phyloP scores from a whole-genome alignment of 202 grass and related monocot species.

The Zizania palustris region DNA sequence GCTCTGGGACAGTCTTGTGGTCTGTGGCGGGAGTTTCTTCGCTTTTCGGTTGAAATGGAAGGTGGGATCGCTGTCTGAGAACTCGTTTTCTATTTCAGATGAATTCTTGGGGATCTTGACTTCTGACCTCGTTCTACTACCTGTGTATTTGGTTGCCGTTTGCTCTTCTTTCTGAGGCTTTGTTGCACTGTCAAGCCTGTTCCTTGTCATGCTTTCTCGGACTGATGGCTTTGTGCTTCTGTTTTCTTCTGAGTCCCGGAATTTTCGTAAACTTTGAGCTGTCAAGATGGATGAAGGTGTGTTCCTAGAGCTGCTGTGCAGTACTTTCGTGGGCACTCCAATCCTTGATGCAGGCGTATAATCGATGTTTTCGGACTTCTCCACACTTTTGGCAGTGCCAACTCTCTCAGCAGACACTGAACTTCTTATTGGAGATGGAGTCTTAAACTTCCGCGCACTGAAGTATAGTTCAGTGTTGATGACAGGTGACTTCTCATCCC shows the following conservation, averaged over 20 bases:
- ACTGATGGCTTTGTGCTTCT: conserved; percentile 36
- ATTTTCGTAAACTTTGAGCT: conserved; percentile 57
- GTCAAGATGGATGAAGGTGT: conserved; percentile 44
- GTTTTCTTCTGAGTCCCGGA: conserved; percentile 64
- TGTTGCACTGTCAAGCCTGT: conserved; percentile 34
- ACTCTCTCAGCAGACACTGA: conserved; percentile 62
- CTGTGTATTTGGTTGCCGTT: not conserved
- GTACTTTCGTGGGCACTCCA: conserved; percentile 44
- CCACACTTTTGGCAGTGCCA: conserved; percentile 34
- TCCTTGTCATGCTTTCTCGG: conserved; percentile 47
- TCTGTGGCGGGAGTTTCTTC: conserved; percentile 43
- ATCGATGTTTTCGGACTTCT: conserved; percentile 46
- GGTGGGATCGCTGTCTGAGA: conserved; percentile 30
- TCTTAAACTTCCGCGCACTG: conserved; percentile 51
- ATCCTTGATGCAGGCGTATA: conserved; percentile 45
- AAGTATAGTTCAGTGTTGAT: conserved; percentile 49
- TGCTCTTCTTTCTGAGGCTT: conserved; percentile 43
- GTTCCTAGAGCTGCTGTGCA: conserved; percentile 24
- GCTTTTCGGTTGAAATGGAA: conserved; percentile 39
- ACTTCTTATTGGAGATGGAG: conserved; percentile 53
- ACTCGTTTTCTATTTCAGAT: conserved; percentile 64
- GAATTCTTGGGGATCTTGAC: conserved; percentile 37
- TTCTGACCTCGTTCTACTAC: conserved; percentile 33
- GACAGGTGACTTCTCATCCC: conserved; percentile 53
- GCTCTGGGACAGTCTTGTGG: conserved; percentile 53